These are phyloP conservation scores for Daldinia bambusicola DNA, from an alignment of 495 filamentous ascomycete genomes.

Conservation along the genomic window DNA sequence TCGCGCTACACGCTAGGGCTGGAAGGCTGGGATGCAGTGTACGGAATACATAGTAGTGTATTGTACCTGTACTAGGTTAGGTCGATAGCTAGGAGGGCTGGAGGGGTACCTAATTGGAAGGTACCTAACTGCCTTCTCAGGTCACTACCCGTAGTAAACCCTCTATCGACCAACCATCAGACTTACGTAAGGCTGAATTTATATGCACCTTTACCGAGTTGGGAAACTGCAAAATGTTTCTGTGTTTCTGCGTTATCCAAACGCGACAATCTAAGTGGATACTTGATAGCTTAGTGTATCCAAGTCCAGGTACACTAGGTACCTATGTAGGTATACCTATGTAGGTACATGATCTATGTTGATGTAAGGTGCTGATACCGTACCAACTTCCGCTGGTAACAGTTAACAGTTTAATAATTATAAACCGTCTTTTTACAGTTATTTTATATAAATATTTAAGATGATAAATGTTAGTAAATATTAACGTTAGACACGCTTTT, in stretches of 20 bases:
- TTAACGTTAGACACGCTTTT: too few relatives aligned
- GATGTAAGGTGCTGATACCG: too few relatives aligned
- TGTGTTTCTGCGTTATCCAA: background rate
- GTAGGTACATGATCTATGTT: too few relatives aligned
- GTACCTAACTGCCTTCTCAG: slow-evolving; percentile 6
- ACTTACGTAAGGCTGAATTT: slow-evolving; percentile 33
- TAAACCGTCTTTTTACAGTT: too few relatives aligned
- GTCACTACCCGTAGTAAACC: background rate
- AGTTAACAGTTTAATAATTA: too few relatives aligned
- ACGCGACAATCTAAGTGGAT: background rate
- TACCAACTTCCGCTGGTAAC: too few relatives aligned
- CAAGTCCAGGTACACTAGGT: background rate
- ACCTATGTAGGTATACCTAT: too few relatives aligned
- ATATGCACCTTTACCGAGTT: slow-evolving; percentile 4
- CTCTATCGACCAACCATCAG: slow-evolving; percentile 21
- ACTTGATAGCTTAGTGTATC: slow-evolving; percentile 5
- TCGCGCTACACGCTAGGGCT: slow-evolving; percentile 40
- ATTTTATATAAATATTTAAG: too few relatives aligned
- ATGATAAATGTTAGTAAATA: too few relatives aligned
- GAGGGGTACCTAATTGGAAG: slow-evolving; percentile 21
- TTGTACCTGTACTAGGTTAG: too few relatives aligned
- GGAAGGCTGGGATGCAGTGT: slow-evolving; percentile 9
- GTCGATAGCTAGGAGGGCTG: background rate
- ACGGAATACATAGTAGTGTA: too few relatives aligned
- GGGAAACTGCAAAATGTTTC: background rate